Base-by-base conservation (phyloP, 108 stramenopile genomes). In the Pseudonitzschia multiseries region DNA sequence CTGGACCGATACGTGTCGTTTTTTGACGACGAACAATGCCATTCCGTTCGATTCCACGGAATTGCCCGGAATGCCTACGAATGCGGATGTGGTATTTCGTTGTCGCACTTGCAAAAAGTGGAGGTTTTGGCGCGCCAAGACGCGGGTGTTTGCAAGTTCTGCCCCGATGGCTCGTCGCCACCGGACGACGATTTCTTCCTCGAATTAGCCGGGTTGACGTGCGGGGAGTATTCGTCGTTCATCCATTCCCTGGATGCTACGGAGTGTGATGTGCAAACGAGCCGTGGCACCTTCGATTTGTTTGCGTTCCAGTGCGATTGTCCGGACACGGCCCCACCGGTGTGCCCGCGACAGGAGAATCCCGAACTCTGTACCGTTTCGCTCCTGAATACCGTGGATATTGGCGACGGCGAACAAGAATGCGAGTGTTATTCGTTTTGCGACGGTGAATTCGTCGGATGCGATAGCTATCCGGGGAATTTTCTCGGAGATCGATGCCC, bases 381-480 rank as follows among this genome's bases (percentile, higher is more conserved):
- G 17, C 68, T 77, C 8, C 40, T 77, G 65, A 52, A 67, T 32
- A 52, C 69, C 6, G 76, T 57, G 14, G 46, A 40, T 8, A 12
- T n/a, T n/a, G n/a, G n/a, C n/a, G n/a, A n/a, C n/a, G n/a, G 9
- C 36, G 66, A 67, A 5, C 33, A 66, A 57, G 27, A 65, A n/a
- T 77, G 76, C 44, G 76, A 77, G 44, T 77, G 76, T 29, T 66
- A 71, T 44, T 56, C 52, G 32, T 77, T 77, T 43, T 77, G 76
- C 32, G 76, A 77, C 36, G 76, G 65, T 14, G 56, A 71, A 20
- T 77, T 70, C 31, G 40, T 57, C 2, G 50, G 36, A 22, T 77
- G 76, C 41, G 48, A 66, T 28, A 48, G 27, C 14, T 71, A 63
- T 43, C 76, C 76, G 2, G 76, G 76, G 24, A 61, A 43, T 28